Base-by-base conservation (phyloP, 2,329 filamentous ascomycete genomes). In the Scedosporium boydii region DNA sequence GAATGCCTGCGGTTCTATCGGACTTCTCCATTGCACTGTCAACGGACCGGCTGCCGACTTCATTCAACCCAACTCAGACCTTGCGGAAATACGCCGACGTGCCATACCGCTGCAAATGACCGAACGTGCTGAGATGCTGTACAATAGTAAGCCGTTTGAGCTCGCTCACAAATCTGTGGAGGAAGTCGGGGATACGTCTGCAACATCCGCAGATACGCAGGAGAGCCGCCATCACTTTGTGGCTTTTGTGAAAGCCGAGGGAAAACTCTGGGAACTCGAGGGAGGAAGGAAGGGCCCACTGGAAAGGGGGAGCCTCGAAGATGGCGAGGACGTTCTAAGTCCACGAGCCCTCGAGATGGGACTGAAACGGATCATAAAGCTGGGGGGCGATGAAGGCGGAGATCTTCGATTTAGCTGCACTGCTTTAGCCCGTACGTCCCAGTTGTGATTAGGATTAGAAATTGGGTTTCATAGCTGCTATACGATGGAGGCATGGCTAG, bases 1-100 rank as follows among this genome's bases (percentile, higher is more conserved):
- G 63, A 87, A 95, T 71, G 88, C 90, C 1, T 96, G 90, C 70
- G 91, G 91, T 1, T 81, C 92, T 23, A 91, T 92, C 69, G 91
- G 86, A 0, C 77, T 95, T 5, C 73, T 95, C 7, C 91, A 95
- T 72, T 83, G 83, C n/a, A 81, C 89, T 0, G 82, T 82, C 60
- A 95, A 95, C 71, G 89, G 90, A 3, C 44, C 44, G 44, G 82
- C 86, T 0, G 76, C 81, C 21, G 71, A 75, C 2, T 79, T 82
- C 64, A 80, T 93, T 61, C 67, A 75, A 12, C 72, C 78, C 4
- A 77, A 74, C n/a, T 86, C 83, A 12, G 75, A 81, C 55, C 76
- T 91, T 10, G 81, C 82, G 7, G 76, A 75, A 14, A 74, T 95
- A 12, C 76, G 93, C 12, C 73, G 76, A 2, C 78, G 85, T 21